Conservation (phyloP, 305 asterid species). For the Solanum hybrid region DNA sequence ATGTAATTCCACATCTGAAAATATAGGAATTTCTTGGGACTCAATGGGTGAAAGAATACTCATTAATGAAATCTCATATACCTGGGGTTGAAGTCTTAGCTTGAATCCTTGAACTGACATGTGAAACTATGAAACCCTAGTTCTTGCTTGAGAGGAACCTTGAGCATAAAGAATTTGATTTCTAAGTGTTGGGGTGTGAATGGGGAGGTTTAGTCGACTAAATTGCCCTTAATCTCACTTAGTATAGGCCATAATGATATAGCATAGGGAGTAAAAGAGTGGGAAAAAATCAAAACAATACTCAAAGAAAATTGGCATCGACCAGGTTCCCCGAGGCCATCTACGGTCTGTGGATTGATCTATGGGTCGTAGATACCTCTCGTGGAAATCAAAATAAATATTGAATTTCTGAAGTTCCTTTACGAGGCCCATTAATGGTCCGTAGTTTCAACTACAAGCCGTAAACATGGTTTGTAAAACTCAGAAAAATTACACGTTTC, state of each 20-base stretch:
- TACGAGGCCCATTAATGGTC: neutral
- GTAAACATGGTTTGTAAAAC: neutral
- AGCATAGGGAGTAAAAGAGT: neutral
- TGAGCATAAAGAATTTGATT: neutral
- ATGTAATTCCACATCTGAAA: neutral
- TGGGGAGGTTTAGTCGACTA: neutral
- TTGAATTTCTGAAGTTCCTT: no score
- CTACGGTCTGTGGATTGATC: neutral
- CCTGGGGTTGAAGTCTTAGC: neutral
- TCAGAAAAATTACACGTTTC: neutral
- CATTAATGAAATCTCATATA: neutral
- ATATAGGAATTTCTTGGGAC: neutral
- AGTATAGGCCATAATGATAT: neutral
- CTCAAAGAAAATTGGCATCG: neutral
- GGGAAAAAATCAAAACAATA: no score
- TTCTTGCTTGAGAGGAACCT: neutral
- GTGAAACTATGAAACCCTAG: neutral
- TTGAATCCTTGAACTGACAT: neutral
- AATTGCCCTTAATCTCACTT: neutral
- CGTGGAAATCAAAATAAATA: neutral
- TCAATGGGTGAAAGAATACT: neutral
- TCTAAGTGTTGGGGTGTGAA: neutral
- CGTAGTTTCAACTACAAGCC: neutral
- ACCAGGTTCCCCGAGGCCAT: neutral
- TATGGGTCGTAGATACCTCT: neutral